Evolutionary conservation across 1,284 basidiomycete genomes (phyloP), one percentile per base, ranked within the genome.

Genomic region (Puccinia hordei): DNA sequence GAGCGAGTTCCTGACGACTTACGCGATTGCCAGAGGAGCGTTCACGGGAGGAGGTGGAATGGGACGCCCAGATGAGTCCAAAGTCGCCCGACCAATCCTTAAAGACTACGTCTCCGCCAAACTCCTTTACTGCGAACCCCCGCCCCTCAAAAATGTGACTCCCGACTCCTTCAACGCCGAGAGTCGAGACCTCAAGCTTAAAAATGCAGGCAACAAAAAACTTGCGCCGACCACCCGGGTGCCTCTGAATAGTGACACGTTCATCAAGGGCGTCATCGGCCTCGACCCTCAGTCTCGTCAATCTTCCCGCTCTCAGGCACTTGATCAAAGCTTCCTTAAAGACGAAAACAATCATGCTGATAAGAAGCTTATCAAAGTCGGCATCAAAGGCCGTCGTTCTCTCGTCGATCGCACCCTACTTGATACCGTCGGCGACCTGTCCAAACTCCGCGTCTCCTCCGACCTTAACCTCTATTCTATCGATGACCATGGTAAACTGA

Each of bases 91-190:
- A 81, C 93, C 93, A 85, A 89, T 99, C 77, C 89, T 99, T 80
- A 99, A 99, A 86, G 97, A 99, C 87, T 99, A 98, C 84, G 94
- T 99, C 82, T 95, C 93, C 83, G 97, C 93, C 51, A 94, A 93
- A 83, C 89, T 99, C 0, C 88, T 99, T 10, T 98, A 90, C 86
- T 93, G 93, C 82, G 93, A 96, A 82, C 91, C 89, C 0, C 86
- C 93, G 24, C 95, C 97, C 12, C 92, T 94, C 0, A 90, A 87
- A 8, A 87, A 83, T 9, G 61, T 90, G 5, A 86, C 90, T 12
- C 89, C 91, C 17, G 89, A 90, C 76, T 88, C 88, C 1, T 99
- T 96, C 88, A 99, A 99, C 86, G 85, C 88, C 68, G 88, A 89
- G 71, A 92, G 91, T 19, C 90, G 92, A 74, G 88, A 90, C 71